Conservation (phyloP, 331 rosid species). For the Rosa hybrid region DNA sequence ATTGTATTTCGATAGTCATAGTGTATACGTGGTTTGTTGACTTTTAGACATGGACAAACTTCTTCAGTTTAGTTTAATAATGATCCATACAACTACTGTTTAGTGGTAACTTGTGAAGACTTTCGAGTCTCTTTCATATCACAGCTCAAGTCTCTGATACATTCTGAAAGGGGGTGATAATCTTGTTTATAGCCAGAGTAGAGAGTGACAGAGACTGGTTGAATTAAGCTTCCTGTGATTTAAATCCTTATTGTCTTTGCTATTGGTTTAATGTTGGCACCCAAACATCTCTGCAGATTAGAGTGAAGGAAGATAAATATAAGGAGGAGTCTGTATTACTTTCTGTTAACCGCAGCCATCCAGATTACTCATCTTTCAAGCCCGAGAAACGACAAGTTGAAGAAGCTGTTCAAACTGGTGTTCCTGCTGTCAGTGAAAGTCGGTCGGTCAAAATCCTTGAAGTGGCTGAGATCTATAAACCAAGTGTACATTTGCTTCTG, state of each 20-base stretch:
- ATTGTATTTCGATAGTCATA: neutral
- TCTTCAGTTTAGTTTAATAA: neutral
- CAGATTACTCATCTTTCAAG: constrained; percentile 73
- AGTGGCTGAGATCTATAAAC: constrained; percentile 79
- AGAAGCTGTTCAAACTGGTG: constrained; percentile 59
- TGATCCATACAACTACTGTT: neutral
- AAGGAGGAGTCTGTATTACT: constrained; percentile 69
- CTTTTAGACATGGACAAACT: neutral
- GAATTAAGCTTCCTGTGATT: neutral
- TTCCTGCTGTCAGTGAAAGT: constrained; percentile 46
- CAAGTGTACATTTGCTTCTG: constrained; percentile 76
- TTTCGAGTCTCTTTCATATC: neutral
- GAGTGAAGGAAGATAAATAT: constrained; percentile 83
- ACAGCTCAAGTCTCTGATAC: neutral
- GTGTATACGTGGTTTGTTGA: neutral
- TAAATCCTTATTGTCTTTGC: neutral
- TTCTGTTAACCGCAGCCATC: constrained; percentile 62
- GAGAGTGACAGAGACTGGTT: neutral
- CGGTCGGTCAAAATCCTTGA: constrained; percentile 59
- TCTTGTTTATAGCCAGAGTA: neutral
- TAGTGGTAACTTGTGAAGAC: no score
- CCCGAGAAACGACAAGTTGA: constrained; percentile 76
- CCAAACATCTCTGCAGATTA: constrained; percentile 43
- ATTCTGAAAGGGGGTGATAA: neutral
- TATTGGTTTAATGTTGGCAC: neutral